Conservation (phyloP, 345 rosid species). For the Populus alba region DNA sequence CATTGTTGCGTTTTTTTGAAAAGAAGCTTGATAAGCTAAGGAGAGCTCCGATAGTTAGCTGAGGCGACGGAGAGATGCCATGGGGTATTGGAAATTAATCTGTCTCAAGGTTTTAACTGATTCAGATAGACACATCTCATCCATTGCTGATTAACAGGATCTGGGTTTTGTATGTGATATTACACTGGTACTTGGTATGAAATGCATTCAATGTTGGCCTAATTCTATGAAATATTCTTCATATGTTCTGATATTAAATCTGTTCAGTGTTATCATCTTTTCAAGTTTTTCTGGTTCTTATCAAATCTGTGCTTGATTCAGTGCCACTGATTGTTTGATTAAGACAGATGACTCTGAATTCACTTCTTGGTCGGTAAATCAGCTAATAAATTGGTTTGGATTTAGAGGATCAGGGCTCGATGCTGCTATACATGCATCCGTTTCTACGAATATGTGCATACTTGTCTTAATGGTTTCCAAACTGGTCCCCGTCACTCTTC, state of each 20-base stretch:
- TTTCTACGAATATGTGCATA: background rate
- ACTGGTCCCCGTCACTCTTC: background rate
- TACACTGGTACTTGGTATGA: background rate
- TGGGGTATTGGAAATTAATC: background rate
- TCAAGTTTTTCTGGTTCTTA: background rate
- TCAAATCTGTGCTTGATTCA: background rate
- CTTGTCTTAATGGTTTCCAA: background rate
- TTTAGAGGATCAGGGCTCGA: background rate
- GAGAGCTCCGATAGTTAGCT: conserved; percentile 49
- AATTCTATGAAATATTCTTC: background rate
- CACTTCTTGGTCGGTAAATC: background rate
- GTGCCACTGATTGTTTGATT: background rate
- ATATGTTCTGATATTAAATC: background rate
- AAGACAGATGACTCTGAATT: background rate
- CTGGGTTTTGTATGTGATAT: background rate
- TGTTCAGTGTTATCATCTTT: background rate
- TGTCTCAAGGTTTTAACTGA: background rate
- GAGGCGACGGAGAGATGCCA: conserved; percentile 9
- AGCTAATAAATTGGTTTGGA: background rate
- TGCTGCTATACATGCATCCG: background rate
- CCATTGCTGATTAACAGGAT: background rate
- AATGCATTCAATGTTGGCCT: too few species aligned
- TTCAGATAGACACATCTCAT: background rate
- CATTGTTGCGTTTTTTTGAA: conserved; percentile 37
- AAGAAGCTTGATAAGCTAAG: conserved; percentile 62